Evolutionary conservation across 257 asterid genomes (phyloP).

Genomic region (Verbena officinalis): DNA sequence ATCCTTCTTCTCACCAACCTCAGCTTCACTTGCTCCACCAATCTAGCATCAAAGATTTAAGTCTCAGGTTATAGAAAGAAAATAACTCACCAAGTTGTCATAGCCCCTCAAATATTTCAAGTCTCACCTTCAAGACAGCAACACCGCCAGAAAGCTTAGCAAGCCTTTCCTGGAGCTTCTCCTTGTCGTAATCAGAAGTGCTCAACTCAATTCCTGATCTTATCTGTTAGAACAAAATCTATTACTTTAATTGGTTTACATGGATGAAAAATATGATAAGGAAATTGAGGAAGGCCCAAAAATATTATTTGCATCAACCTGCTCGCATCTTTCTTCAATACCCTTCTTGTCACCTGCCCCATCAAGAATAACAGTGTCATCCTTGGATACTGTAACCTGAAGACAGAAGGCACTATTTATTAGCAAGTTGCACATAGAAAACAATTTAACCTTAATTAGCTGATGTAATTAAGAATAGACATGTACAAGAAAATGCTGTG

Average conservation of each 20-base stretch:
- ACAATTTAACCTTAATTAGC: too few species aligned
- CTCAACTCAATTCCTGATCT: conserved; percentile 74
- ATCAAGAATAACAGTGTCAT: conserved; percentile 87
- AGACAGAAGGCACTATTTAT: too few species aligned
- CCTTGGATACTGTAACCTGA: conserved; percentile 87
- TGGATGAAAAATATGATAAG: too few species aligned
- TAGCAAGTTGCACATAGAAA: conserved; percentile 17
- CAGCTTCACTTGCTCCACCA: conserved; percentile 98
- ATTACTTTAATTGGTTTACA: too few species aligned
- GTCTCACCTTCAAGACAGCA: conserved; percentile 96
- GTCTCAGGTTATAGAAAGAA: too few species aligned
- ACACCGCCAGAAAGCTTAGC: conserved; percentile 98
- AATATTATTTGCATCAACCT: conserved; percentile 44
- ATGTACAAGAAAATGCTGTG: too few species aligned
- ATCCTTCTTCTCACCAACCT: conserved; percentile 94
- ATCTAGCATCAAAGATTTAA: too few species aligned
- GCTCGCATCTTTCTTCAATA: conserved; percentile 90
- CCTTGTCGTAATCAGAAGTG: conserved; percentile 93
- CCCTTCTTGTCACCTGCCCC: conserved; percentile 88
- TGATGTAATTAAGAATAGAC: not conserved
- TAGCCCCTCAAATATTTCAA: too few species aligned
- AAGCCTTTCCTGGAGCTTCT: conserved; percentile 90
- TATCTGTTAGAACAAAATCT: too few species aligned
- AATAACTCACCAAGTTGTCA: not conserved
- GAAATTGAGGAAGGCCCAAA: too few species aligned